Evolutionary conservation across 2,329 filamentous ascomycete species (phyloP), one percentile per base, ranked within the genome.

Genomic region (Fusarium mangiferae): DNA sequence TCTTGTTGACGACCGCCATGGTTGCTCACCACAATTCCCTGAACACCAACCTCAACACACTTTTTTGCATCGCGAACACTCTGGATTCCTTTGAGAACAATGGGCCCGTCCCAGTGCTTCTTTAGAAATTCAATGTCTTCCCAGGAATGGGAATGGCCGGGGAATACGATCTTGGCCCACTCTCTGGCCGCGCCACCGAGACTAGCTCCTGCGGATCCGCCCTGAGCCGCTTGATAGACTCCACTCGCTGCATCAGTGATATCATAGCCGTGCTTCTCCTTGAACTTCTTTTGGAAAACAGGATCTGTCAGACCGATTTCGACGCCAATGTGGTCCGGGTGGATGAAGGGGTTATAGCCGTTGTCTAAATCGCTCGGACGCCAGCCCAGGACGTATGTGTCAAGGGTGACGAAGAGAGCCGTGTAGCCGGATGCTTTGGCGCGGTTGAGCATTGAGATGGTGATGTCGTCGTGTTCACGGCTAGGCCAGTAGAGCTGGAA

Each of bases 151-250:
- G 70, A 71, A 36, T 74, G 70, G 2, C 70, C 66, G 0, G 71
- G 70, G 12, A 73, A 73, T 2, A 73, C 57, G 20, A 73, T 71
- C 36, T 74, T 74, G n/a, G 70, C 66, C 70, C 71, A 74, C 55
- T 74, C 70, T 11, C 66, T 57, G 5, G 70, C 71, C 1, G 66
- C 70, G 6, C 30, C 38, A 6, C 70, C 66, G 20, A 74, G 57
- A n/a, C 70, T 56, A 18, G 56, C 49, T 20, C 70, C 66, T 0
- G 57, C 38, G 20, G 71, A 67, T 60, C 66, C 70, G 26, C 52
- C 66, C n/a, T 74, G 66, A 13, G 66, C 41, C 5, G 70, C 38
- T 5, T 73, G 65, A 18, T 73, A 70, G 20, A 73, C 64, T 17
- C 70, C 70, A 56, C 59, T 70, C 0, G 39, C 58, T 9, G 55